Base-by-base conservation (phyloP, 1,284 basidiomycete species). In the Cutaneotrichosporon sp. region DNA sequence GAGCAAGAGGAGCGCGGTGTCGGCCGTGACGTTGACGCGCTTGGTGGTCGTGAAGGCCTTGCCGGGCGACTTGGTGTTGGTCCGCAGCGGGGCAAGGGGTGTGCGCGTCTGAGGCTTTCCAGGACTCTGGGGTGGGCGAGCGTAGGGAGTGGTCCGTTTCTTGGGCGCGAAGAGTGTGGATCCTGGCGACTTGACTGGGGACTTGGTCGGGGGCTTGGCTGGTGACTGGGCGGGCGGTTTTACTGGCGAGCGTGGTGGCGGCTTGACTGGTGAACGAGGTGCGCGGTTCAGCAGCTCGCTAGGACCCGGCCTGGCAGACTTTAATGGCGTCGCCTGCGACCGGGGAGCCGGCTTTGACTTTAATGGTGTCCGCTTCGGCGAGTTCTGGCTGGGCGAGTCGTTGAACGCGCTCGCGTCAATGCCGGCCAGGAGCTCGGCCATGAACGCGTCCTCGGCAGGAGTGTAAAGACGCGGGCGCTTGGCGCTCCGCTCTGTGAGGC, bases 351-450 rank as follows among this genome's bases (percentile, higher is more conserved):
- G 29, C 29, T 4, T 29, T 6, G 25, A 2, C 27, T 13, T n/a
- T 33, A 25, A 6, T 18, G 43, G 5, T 52, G 43, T 43, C 25
- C 46, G 10, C 56, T 62, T 62, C 14, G 42, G 25, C 3, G 62
- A 51, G 34, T 43, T 56, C 25, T 38, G 62, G 33, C 36, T 51
- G n/a, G 53, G 56, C 51, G 55, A 31, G 36, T 18, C 59, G 9
- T 72, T 70, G 46, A 77, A 75, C 45, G 73, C 65, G 29, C 72
- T 73, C 51, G 72, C 76, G 62, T 80, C 79, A 36, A 80, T 63
- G 2, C 77, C 77, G 5, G 75, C 70, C 49, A 79, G 66, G 18
- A 79, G 66, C 31, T 70, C 69, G 31, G 74, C 73, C 74, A 80
- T 73, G 59, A 79, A 56, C n/a, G 71, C 72, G 49, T 77, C 69